These are phyloP conservation scores for Chytridiales sp. DNA, from an alignment of 371 early-diverging fungal genomes.

Conservation along the genomic window DNA sequence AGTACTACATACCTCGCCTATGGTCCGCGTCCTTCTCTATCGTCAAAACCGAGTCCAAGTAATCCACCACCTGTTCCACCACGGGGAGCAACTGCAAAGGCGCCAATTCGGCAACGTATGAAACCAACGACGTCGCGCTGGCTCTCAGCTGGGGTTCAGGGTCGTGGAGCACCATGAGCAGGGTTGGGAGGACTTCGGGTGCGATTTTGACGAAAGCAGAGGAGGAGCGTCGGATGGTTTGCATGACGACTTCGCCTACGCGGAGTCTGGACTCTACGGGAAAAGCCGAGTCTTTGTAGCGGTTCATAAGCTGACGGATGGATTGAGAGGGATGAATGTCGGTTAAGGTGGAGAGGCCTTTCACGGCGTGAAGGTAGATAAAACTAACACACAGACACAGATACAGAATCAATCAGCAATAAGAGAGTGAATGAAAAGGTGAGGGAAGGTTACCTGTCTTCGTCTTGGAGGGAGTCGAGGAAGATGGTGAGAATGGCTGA, in stretches of 20 bases:
- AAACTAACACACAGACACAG: conserved; percentile 52
- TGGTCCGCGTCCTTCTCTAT: conserved; percentile 57
- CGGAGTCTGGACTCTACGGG: conserved; percentile 74
- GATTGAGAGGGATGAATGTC: conserved; percentile 74
- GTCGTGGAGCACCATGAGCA: conserved; percentile 63
- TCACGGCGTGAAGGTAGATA: conserved; percentile 86
- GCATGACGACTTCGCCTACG: conserved; percentile 83
- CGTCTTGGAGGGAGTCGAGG: conserved; percentile 69
- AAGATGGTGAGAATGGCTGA: conserved; percentile 69
- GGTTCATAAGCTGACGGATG: conserved; percentile 59
- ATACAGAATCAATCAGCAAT: not conserved
- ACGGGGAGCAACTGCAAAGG: conserved; percentile 67
- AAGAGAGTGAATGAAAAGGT: not conserved
- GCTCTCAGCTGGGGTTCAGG: conserved; percentile 43
- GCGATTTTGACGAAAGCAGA: conserved; percentile 71
- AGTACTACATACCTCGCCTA: conserved; percentile 39
- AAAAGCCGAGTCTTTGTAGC: conserved; percentile 59
- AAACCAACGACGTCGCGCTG: conserved; percentile 71
- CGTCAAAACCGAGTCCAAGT: conserved; percentile 65
- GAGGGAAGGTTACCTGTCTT: conserved; percentile 61
- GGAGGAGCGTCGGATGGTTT: conserved; percentile 79
- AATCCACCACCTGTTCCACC: conserved; percentile 63
- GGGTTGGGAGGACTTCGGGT: conserved; percentile 59
- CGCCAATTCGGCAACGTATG: conserved; percentile 70
- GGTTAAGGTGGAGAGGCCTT: conserved; percentile 75